A percentile compares a stretch with the other conserved stretches of the same genome.
Evolutionary conservation across 306 rosid genomes (phyloP).

Genomic region (Pyrus communis): DNA sequence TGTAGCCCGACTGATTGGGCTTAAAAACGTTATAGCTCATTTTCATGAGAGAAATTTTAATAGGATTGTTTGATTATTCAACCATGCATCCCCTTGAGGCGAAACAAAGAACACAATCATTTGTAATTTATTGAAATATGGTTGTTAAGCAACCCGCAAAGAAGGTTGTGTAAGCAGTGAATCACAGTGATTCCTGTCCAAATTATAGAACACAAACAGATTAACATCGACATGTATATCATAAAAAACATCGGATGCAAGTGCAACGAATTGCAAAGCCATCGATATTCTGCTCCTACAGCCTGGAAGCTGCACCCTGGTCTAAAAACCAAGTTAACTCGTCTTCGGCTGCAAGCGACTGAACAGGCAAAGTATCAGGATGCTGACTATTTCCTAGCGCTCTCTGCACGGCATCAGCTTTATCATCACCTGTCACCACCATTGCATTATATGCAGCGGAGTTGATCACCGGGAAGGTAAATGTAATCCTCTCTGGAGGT

Average conservation of each 20-base stretch:
- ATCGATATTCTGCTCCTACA: conserved; percentile 31
- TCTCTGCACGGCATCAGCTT: conserved; percentile 57
- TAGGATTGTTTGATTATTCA: too few relatives aligned
- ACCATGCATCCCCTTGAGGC: too few relatives aligned
- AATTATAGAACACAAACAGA: not conserved
- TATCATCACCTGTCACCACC: conserved; percentile 65
- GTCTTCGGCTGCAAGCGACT: conserved; percentile 64
- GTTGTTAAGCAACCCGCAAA: too few relatives aligned
- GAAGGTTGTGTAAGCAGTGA: not conserved
- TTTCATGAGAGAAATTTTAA: not conserved
- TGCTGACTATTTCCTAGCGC: conserved; percentile 38
- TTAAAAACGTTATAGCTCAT: not conserved
- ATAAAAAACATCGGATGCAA: not conserved
- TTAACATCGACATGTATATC: not conserved
- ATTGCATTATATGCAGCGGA: conserved; percentile 59
- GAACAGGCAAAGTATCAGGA: conserved; percentile 60
- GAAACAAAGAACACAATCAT: too few relatives aligned
- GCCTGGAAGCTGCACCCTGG: conserved; percentile 80
- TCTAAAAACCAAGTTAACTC: conserved; percentile 85
- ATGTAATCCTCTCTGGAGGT: conserved; percentile 86
- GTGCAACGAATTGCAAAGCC: conserved; percentile 11
- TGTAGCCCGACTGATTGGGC: too few relatives aligned
- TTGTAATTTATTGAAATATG: too few relatives aligned
- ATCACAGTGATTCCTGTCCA: not conserved
- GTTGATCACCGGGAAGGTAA: conserved; percentile 82